phyloP scores from a whole-genome alignment of 106 monocot genomes.

The Agapanthus africanus region DNA sequence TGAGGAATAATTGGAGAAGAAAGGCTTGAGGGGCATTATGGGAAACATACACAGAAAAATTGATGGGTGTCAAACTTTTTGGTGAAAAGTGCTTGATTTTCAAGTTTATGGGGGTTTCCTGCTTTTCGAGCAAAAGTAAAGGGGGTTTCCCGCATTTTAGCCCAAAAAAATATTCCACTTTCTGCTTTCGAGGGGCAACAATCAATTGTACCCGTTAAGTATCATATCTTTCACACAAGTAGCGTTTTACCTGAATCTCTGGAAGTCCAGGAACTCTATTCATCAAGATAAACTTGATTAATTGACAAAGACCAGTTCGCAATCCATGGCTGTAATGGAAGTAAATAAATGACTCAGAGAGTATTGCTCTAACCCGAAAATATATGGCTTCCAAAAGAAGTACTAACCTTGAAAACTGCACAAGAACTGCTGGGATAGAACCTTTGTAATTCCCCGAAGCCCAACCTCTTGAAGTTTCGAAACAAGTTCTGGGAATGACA shows the following conservation, averaged over 20 bases:
- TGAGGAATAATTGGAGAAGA: no score
- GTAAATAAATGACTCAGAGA: background rate
- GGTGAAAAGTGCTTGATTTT: no score
- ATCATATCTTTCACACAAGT: background rate
- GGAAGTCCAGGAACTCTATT: slow-evolving; percentile 46
- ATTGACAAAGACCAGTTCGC: slow-evolving; percentile 61
- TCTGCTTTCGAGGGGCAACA: background rate
- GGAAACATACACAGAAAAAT: no score
- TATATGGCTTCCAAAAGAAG: background rate
- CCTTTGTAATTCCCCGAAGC: slow-evolving; percentile 51
- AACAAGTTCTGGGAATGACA: slow-evolving; percentile 56
- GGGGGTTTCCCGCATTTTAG: no score
- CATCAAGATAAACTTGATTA: slow-evolving; percentile 44
- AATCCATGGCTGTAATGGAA: slow-evolving; percentile 49
- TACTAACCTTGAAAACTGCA: slow-evolving; percentile 57
- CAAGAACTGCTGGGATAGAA: slow-evolving; percentile 66
- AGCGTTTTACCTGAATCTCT: slow-evolving; percentile 41
- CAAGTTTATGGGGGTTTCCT: no score
- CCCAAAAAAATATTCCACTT: background rate
- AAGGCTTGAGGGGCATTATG: no score
- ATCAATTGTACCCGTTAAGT: background rate
- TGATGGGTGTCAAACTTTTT: no score
- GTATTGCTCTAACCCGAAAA: background rate
- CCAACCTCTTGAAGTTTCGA: slow-evolving; percentile 56
- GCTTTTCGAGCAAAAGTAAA: no score